Conservation (phyloP, 257 asterid genomes). For the Nicotiana undulata region DNA sequence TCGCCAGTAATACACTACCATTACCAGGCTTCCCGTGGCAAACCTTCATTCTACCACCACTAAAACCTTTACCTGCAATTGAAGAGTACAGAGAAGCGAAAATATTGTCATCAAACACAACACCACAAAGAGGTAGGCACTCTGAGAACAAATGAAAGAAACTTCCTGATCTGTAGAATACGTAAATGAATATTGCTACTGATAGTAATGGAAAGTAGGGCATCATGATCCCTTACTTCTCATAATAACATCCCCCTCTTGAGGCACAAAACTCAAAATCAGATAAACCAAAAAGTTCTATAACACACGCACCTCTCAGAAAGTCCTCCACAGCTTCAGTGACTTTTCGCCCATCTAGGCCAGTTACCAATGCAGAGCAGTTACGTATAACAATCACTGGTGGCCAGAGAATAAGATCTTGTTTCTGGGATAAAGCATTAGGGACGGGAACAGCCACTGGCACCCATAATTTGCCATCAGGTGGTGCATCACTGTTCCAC, state of each 20-base stretch:
- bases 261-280: not conserved
- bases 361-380: not conserved
- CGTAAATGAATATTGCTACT: not conserved
- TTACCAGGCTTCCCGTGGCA: constrained; percentile 23
- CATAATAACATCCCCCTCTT: not conserved
- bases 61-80: constrained; percentile 25
- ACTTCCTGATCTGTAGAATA: not conserved
- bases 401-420: constrained; percentile 36
- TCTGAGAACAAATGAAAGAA: not conserved
- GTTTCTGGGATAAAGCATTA: constrained; percentile 26
- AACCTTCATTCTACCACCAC: constrained; percentile 21
- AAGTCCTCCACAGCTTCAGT: constrained; percentile 20
- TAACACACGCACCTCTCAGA: constrained; percentile 24
- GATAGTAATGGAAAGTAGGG: not conserved
- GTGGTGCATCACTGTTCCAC: constrained; percentile 22
- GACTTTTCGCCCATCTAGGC: constrained; percentile 7
- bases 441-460: constrained; percentile 20
- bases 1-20: constrained; percentile 21
- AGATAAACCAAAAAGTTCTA: not conserved
- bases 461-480: constrained; percentile 9
- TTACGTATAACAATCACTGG: constrained; percentile 24
- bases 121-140: not conserved
- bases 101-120: not conserved
- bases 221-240: not conserved
- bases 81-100: not conserved